These are phyloP conservation scores for Rhizopus sp. DNA, from an alignment of 371 early-diverging fungal genomes.

Conservation along the genomic window DNA sequence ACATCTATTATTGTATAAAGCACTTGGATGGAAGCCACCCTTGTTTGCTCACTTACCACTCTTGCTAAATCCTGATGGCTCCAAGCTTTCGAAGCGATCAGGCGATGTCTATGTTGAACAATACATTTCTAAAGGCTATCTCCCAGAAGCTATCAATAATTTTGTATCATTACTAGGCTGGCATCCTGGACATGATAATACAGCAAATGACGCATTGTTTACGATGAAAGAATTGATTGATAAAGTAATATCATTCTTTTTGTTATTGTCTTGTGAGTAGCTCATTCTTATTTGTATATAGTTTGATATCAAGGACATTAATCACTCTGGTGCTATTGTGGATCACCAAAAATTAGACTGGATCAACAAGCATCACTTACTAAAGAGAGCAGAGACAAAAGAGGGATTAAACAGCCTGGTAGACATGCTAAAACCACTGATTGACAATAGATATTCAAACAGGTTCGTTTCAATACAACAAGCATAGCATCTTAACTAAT, in stretches of 20 bases:
- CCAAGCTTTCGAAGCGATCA: conserved; percentile 87
- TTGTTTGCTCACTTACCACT: conserved; percentile 89
- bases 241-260: conserved; percentile 48
- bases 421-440: conserved; percentile 33
- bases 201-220: conserved; percentile 26
- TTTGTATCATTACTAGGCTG: conserved; percentile 90
- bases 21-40: conserved; percentile 82
- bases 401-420: conserved; percentile 46
- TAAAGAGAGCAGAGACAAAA: conserved; percentile 52
- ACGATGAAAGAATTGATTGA: conserved; percentile 67
- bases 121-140: conserved; percentile 74
- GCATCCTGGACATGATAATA: conserved; percentile 57
- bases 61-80: conserved; percentile 78
- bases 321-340: conserved; percentile 79
- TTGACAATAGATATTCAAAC: conserved; percentile 22
- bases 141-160: conserved; percentile 88
- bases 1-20: conserved; percentile 81
- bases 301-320: conserved; percentile 73
- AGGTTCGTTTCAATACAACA: conserved; percentile 18
- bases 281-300: conserved; percentile 16
- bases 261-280: conserved; percentile 1
- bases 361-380: conserved; percentile 82
- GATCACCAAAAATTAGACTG: conserved; percentile 78
- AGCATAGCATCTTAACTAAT: not conserved
- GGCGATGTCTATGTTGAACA: conserved; percentile 79